Evolutionary conservation across 2,329 filamentous ascomycete species (phyloP).

Genomic region (Parastagonospora avenae): DNA sequence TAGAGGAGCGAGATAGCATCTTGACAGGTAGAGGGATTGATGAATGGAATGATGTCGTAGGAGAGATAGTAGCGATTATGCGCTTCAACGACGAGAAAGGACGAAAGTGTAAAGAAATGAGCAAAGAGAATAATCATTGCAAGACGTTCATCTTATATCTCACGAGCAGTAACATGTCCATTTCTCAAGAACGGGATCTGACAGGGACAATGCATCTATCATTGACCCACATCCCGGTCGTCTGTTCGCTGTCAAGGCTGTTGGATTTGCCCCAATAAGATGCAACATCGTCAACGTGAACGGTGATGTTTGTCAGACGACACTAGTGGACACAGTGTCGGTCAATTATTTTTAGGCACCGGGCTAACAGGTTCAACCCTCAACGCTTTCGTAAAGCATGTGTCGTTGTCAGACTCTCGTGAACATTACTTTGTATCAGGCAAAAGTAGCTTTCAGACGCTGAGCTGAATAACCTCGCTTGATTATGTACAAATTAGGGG

Average conservation of each 20-base stretch:
- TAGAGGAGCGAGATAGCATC: conserved; percentile 8
- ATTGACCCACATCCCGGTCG: not conserved
- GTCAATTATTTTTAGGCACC: not conserved
- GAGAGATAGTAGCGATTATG: not conserved
- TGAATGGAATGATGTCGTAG: not conserved
- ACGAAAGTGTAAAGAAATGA: not conserved
- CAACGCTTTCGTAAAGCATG: conserved; percentile 1
- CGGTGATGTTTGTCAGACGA: not conserved
- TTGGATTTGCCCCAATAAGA: not conserved
- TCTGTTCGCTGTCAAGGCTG: not conserved
- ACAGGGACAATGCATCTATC: not conserved
- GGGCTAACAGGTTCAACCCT: not conserved
- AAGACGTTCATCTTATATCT: not conserved
- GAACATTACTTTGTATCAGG: not conserved
- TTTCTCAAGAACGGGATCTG: not conserved
- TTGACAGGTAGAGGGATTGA: not conserved
- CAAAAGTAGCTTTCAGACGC: no score
- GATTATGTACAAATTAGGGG: no score
- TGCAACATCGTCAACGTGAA: not conserved
- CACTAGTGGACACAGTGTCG: not conserved
- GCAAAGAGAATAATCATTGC: not conserved
- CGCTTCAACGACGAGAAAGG: no score
- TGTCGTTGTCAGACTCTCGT: not conserved
- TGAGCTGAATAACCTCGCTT: no score
- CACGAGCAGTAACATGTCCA: not conserved